Conservation (phyloP, 352 stramenopile genomes). For the Pythium apleroticum region DNA sequence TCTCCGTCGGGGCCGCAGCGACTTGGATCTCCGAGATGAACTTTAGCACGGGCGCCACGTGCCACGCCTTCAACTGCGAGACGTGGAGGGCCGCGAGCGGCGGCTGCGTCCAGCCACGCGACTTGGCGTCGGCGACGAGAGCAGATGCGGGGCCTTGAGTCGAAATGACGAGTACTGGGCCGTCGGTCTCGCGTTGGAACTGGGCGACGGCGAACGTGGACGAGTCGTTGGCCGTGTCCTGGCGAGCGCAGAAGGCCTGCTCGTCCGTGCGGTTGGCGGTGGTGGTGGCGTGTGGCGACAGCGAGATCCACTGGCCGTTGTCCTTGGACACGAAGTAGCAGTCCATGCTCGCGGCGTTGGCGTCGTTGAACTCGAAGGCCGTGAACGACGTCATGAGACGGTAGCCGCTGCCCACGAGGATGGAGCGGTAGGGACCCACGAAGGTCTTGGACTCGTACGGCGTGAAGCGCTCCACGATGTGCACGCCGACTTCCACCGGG, state of each 20-base stretch:
- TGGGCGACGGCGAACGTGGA: constrained; percentile 9
- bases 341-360: constrained; percentile 13
- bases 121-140: background rate
- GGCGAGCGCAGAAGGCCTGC: constrained; percentile 7
- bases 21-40: constrained; percentile 6
- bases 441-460: constrained; percentile 14
- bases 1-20: background rate
- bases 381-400: constrained; percentile 21
- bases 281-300: background rate
- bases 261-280: background rate
- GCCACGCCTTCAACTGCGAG: constrained; percentile 4
- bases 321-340: constrained; percentile 15
- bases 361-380: constrained; percentile 7
- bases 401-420: background rate
- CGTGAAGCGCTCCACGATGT: constrained; percentile 16
- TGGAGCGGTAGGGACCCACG: background rate
- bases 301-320: constrained; percentile 2
- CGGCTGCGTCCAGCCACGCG: background rate
- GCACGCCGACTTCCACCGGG: constrained; percentile 4
- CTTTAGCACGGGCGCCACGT: background rate
- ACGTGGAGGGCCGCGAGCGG: background rate
- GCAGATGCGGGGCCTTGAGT: background rate
- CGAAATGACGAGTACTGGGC: background rate
- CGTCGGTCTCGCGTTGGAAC: constrained; percentile 1
- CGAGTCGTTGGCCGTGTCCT: background rate